Percentiles rank a stretch among this genome's conserved stretches.
phyloP scores from a whole-genome alignment of 2,329 filamentous ascomycete genomes.

The Cadophora luteo-olivacea region DNA sequence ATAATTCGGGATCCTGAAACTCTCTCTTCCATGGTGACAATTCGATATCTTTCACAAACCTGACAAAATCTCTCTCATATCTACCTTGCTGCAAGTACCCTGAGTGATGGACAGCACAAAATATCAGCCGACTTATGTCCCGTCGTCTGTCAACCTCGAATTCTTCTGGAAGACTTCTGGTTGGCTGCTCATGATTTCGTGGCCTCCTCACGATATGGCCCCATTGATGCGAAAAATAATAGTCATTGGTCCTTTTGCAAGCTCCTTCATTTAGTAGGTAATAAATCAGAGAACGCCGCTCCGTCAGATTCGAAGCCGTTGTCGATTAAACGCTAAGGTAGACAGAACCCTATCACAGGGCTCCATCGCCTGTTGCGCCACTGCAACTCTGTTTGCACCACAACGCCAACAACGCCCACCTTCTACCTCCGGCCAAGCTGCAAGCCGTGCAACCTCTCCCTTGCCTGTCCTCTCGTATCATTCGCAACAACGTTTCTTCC shows the following conservation, averaged over 20 bases:
- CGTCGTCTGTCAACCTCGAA: not conserved
- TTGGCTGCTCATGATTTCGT: constrained; percentile 6
- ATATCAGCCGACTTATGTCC: constrained; percentile 13
- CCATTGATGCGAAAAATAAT: not conserved
- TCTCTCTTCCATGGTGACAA: not conserved
- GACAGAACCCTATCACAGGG: constrained; percentile 1
- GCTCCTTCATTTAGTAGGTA: not conserved
- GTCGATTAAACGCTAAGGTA: not conserved
- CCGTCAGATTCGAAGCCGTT: not conserved
- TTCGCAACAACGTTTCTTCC: not conserved
- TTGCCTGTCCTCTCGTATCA: not conserved
- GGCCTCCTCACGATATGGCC: not conserved
- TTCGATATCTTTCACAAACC: not conserved
- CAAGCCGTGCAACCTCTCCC: not conserved
- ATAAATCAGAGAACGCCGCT: not conserved
- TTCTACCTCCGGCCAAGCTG: constrained; percentile 12
- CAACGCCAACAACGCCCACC: constrained; percentile 5
- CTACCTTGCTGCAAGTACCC: constrained; percentile 6
- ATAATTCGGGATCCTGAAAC: not conserved
- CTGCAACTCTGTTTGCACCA: constrained; percentile 1
- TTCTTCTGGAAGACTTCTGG: not conserved
- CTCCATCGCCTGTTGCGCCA: not conserved
- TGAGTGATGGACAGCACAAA: not conserved
- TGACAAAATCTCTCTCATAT: not conserved
- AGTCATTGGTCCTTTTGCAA: not conserved